Conservation (phyloP, 2,329 filamentous ascomycete species). For the Penicillium sp. region DNA sequence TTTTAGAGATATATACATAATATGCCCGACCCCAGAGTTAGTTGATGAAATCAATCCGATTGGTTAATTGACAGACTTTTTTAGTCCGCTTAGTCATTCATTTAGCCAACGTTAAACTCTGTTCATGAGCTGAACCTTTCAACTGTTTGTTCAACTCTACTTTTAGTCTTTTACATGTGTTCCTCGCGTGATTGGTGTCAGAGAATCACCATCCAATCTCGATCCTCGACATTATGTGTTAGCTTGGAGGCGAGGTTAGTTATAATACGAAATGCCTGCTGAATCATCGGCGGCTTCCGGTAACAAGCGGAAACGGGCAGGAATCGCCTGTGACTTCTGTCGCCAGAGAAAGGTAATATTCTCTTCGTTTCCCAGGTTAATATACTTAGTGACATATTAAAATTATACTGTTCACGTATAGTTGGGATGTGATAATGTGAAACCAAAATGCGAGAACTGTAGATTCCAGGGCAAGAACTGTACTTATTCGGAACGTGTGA, state of each 20-base stretch:
- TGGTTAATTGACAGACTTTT: no score
- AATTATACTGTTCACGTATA: constrained; percentile 19
- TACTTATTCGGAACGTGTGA: constrained; percentile 35
- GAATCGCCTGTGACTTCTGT: constrained; percentile 36
- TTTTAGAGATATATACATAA: no score
- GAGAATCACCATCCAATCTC: no score
- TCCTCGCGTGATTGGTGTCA: no score
- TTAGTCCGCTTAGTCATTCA: no score
- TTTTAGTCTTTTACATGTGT: no score
- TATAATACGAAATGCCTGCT: not conserved
- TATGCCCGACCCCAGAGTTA: no score
- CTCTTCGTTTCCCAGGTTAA: not conserved
- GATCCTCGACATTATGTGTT: not conserved
- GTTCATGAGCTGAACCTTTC: no score
- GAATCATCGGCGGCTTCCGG: not conserved
- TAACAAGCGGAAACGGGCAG: constrained; percentile 9
- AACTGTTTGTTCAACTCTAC: no score
- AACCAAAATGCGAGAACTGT: constrained; percentile 46
- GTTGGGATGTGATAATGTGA: constrained; percentile 50
- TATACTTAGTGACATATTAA: not conserved
- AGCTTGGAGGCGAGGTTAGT: not conserved
- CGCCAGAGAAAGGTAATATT: constrained; percentile 31
- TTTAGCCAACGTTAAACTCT: no score
- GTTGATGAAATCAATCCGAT: no score
- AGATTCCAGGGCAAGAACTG: constrained; percentile 44